A percentile compares a stretch with the other conserved stretches of the same genome.
Evolutionary conservation across 2,329 filamentous ascomycete species (phyloP).

Genomic region (Penicillium sclerotigenum): DNA sequence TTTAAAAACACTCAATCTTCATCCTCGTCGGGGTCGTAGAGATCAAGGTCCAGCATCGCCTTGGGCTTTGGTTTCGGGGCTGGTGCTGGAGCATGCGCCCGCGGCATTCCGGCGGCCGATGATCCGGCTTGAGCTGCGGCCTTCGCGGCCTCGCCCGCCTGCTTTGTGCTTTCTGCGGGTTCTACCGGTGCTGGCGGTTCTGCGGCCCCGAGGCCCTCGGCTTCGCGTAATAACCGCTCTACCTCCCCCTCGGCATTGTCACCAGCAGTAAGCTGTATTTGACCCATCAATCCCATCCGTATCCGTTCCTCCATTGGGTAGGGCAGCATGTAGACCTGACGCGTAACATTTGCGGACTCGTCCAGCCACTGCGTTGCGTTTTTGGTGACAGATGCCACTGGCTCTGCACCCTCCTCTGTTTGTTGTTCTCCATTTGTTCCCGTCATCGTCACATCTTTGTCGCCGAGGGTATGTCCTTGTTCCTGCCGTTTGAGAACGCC

Average conservation of each 20-base stretch:
- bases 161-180: slow-evolving; percentile 35
- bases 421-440: slow-evolving; percentile 29
- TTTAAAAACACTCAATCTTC: slow-evolving; percentile 31
- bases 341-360: slow-evolving; percentile 40
- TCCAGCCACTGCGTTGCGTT: slow-evolving; percentile 43
- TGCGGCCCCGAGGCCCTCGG: slow-evolving; percentile 54
- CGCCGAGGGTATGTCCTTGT: slow-evolving; percentile 12
- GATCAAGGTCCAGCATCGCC: slow-evolving; percentile 43
- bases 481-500: slow-evolving; percentile 23
- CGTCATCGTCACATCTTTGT: slow-evolving; percentile 35
- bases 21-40: slow-evolving; percentile 47
- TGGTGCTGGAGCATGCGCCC: slow-evolving; percentile 15
- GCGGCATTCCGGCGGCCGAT: slow-evolving; percentile 13
- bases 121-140: slow-evolving; percentile 34
- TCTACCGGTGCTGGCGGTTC: slow-evolving; percentile 37
- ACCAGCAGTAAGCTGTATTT: slow-evolving; percentile 42
- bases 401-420: slow-evolving; percentile 23
- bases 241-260: slow-evolving; percentile 55
- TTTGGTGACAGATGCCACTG: slow-evolving; percentile 40
- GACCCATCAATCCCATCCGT: slow-evolving; percentile 46
- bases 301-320: slow-evolving; percentile 47
- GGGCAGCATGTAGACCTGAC: slow-evolving; percentile 42
- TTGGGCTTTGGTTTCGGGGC: slow-evolving; percentile 39
- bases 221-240: slow-evolving; percentile 48
- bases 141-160: slow-evolving; percentile 32